These are phyloP conservation scores for Claviceps citrina DNA, from an alignment of 2,329 filamentous ascomycete species.

Conservation along the genomic window DNA sequence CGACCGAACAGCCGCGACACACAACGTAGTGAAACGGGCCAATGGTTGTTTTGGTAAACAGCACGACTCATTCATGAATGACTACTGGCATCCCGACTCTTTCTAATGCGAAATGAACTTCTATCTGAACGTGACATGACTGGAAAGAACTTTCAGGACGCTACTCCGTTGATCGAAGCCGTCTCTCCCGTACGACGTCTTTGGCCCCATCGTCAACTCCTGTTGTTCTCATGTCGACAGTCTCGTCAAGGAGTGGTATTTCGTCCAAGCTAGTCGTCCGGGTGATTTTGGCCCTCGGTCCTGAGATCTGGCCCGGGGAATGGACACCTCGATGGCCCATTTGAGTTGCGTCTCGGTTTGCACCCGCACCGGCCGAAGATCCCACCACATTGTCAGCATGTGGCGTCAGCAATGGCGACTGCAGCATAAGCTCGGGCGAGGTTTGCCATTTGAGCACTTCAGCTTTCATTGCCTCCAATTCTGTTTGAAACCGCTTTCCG, in stretches of 20 bases:
- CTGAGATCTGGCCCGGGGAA: constrained; percentile 7
- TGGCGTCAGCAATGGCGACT: constrained; percentile 20
- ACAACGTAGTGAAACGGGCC: background rate
- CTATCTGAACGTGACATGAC: background rate
- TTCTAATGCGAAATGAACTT: background rate
- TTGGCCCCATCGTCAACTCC: constrained; percentile 30
- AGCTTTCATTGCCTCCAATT: constrained; percentile 73
- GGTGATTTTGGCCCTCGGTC: constrained; percentile 9
- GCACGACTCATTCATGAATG: background rate
- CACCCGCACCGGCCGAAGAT: constrained; percentile 8
- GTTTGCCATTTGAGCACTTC: constrained; percentile 84
- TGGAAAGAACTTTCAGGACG: background rate
- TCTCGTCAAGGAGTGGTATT: constrained; percentile 42
- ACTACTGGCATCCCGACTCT: background rate
- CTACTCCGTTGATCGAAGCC: constrained; percentile 9
- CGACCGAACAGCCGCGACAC: no score
- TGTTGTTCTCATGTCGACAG: constrained; percentile 19
- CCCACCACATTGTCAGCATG: constrained; percentile 12
- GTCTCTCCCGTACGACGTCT: constrained; percentile 34
- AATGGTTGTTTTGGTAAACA: background rate
- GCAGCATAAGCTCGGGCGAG: constrained; percentile 31
- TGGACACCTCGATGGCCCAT: background rate
- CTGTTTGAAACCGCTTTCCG: constrained; percentile 90
- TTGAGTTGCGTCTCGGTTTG: background rate
- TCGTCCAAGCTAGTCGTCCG: constrained; percentile 29